Evolutionary conservation across 2,329 filamentous ascomycete genomes (phyloP).

Genomic region (Monosporascus cannonballus): DNA sequence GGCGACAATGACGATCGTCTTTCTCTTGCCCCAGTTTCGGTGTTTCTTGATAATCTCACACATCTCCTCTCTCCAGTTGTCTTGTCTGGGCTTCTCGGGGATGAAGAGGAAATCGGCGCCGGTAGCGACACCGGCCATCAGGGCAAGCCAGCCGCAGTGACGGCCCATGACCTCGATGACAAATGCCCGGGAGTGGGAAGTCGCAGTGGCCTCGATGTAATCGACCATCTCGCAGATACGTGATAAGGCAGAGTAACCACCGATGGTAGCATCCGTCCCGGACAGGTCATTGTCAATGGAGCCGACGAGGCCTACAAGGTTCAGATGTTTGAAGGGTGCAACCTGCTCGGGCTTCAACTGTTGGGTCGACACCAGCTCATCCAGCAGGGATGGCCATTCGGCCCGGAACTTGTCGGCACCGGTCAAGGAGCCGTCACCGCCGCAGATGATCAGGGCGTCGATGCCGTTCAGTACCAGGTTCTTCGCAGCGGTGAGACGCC

Average conservation of each 20-base stretch:
- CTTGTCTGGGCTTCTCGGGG: slow-evolving; percentile 81
- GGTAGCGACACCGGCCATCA: slow-evolving; percentile 92
- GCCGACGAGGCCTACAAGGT: slow-evolving; percentile 93
- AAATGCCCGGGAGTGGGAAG: slow-evolving; percentile 91
- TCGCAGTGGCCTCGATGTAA: slow-evolving; percentile 91
- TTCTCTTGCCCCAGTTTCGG: slow-evolving; percentile 81
- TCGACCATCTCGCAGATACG: slow-evolving; percentile 95
- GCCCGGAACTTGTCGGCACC: slow-evolving; percentile 88
- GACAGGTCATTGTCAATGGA: slow-evolving; percentile 99
- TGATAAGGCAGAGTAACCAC: slow-evolving; percentile 87
- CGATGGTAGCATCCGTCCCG: slow-evolving; percentile 94
- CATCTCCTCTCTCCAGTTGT: slow-evolving; percentile 90
- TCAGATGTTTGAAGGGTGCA: slow-evolving; percentile 75
- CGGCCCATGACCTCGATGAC: slow-evolving; percentile 98
- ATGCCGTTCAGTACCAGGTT: slow-evolving; percentile 93
- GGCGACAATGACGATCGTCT: slow-evolving; percentile 96
- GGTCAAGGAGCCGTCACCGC: slow-evolving; percentile 92
- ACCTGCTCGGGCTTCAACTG: slow-evolving; percentile 67
- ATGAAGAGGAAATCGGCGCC: slow-evolving; percentile 97
- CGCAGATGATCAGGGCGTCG: slow-evolving; percentile 92
- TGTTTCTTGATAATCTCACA: slow-evolving; percentile 71
- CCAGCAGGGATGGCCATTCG: slow-evolving; percentile 84
- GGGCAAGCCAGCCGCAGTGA: slow-evolving; percentile 94
- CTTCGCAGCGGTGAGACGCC: slow-evolving; percentile 79
- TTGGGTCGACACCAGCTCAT: slow-evolving; percentile 72